Base-by-base conservation (phyloP, 768 basidiomycete genomes). In the Mycena indigotica region DNA sequence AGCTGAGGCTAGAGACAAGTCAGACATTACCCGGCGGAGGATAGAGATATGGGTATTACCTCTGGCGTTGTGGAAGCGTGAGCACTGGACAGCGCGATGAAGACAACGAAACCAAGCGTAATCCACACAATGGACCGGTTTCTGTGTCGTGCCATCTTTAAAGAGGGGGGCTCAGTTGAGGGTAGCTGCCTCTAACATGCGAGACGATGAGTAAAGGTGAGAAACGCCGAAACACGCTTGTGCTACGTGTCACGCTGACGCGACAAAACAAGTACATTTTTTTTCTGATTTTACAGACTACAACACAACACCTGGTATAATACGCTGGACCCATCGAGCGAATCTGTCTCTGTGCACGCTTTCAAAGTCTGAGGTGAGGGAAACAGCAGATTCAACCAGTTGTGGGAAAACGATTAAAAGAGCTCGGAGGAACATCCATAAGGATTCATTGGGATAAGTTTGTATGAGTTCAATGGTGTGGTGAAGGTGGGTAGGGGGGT, bases 381-480 rank as follows among this genome's bases (percentile, higher is more conserved):
- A 53, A 21, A 61, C 40, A 24, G 56, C 56, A 4, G 49, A 45
- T 16, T n/a, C n/a, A n/a, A n/a, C n/a, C n/a, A n/a, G n/a, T n/a
- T 46, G 48, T 29, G 38, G 21, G 1, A 53, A 56, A 29, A 40
- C 23, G n/a, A 1, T 4, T 50, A 46, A 16, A 46, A 56, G 25
- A 53, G 66, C 64, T 19, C 84, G 78, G 44, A 85, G 59, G 70
- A 85, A 88, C 60, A 84, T 71, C 86, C 87, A 89, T 17, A 88
- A 74, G 0, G 88, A 70, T 65, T 89, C 85, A 57, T 86, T 83
- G 24, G 88, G 83, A 64, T 81, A 88, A 19, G 74, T 64, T 12
- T 60, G 60, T 17, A 87, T 67, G 19, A 89, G 77, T 5, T 76
- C 73, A 48, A 76, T 57, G 5, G 83, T 81, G 60, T 87, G 86